These are phyloP conservation scores for Dryas octopetala DNA, from an alignment of 306 rosid genomes.

Conservation along the genomic window DNA sequence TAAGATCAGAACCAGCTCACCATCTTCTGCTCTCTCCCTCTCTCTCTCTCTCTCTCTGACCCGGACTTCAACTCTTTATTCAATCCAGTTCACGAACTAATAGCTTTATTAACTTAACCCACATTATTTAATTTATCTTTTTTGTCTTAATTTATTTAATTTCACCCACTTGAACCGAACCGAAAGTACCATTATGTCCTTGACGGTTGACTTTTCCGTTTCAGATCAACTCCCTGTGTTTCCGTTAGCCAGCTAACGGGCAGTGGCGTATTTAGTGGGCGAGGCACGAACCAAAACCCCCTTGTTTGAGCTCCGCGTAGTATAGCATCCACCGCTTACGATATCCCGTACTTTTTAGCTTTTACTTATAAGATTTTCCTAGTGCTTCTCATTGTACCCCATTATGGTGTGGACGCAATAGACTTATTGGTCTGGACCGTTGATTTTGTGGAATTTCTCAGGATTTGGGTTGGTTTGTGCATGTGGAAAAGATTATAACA, in stretches of 20 bases:
- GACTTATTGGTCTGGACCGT: background rate
- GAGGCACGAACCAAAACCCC: background rate
- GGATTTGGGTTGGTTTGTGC: background rate
- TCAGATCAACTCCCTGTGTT: background rate
- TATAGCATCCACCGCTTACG: background rate
- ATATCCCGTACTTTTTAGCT: background rate
- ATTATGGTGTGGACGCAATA: background rate
- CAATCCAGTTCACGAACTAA: slow-evolving; percentile 43
- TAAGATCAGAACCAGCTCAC: slow-evolving; percentile 42
- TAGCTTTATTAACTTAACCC: slow-evolving; percentile 24
- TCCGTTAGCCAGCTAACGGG: slow-evolving; percentile 28
- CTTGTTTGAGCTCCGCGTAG: background rate
- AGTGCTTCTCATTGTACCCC: background rate
- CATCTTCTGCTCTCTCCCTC: slow-evolving; percentile 22
- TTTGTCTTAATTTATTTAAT: background rate
- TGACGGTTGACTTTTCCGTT: slow-evolving; percentile 38
- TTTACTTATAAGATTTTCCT: background rate
- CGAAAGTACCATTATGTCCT: slow-evolving; percentile 29
- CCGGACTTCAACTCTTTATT: slow-evolving; percentile 53
- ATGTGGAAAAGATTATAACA: slow-evolving; percentile 19
- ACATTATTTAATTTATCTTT: slow-evolving; percentile 11
- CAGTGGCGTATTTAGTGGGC: background rate
- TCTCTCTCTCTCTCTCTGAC: slow-evolving; percentile 32
- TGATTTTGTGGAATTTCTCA: background rate
- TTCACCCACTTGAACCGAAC: background rate